Conservation (phyloP, 2,329 filamentous ascomycete species). For the Colletotrichum theobromicola region DNA sequence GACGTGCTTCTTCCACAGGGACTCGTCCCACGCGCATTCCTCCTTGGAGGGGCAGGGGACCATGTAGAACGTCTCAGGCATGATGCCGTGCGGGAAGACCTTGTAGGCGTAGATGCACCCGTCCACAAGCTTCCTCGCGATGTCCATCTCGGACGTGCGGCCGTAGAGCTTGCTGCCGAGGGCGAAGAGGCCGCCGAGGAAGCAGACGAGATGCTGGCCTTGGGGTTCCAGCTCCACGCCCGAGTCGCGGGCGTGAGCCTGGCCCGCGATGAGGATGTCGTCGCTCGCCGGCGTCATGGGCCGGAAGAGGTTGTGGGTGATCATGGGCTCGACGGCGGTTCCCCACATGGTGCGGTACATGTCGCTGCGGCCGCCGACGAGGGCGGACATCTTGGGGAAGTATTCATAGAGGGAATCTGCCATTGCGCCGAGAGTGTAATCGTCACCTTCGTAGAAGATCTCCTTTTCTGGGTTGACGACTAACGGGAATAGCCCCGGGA, state of each 20-base stretch:
- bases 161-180: constrained; percentile 68
- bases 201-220: constrained; percentile 70
- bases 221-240: constrained; percentile 47
- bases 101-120: constrained; percentile 66
- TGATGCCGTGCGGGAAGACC: constrained; percentile 59
- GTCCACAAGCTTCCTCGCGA: constrained; percentile 52
- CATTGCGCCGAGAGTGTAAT: constrained; percentile 59
- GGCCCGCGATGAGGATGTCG: constrained; percentile 68
- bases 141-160: constrained; percentile 47
- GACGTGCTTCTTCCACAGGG: constrained; percentile 37
- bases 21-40: constrained; percentile 35
- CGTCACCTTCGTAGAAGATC: constrained; percentile 39
- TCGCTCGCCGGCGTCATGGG: constrained; percentile 67
- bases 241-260: constrained; percentile 37
- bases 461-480: constrained; percentile 63
- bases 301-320: constrained; percentile 70
- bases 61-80: constrained; percentile 61
- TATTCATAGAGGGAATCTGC: constrained; percentile 66
- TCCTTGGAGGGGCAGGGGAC: constrained; percentile 40
- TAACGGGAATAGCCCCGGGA: constrained; percentile 80
- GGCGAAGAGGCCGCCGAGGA: constrained; percentile 73
- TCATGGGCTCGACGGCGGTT: constrained; percentile 61
- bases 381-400: constrained; percentile 64
- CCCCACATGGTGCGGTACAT: constrained; percentile 71
- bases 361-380: constrained; percentile 67